phyloP scores from a whole-genome alignment of 495 filamentous ascomycete species.

The Aspergillus funiculosus region DNA sequence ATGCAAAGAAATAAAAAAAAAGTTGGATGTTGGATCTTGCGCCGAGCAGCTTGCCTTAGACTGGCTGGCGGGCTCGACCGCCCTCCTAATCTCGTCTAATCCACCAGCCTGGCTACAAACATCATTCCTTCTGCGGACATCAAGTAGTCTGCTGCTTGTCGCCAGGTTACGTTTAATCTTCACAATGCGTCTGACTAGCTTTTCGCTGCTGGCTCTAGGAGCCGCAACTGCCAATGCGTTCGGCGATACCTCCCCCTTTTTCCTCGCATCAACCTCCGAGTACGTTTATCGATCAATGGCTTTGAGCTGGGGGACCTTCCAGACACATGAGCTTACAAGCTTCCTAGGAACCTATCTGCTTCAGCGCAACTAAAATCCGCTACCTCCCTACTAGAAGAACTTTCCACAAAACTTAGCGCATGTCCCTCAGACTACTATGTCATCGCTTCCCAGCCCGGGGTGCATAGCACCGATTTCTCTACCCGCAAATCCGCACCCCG shows the following conservation, averaged over 20 bases:
- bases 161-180: constrained; percentile 18
- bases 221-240: constrained; percentile 62
- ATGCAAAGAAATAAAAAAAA: not conserved
- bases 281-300: constrained; percentile 40
- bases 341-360: constrained; percentile 39
- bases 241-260: constrained; percentile 78
- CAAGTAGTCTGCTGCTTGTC: constrained; percentile 7
- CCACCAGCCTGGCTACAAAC: constrained; percentile 19
- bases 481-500: constrained; percentile 52
- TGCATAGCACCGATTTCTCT: constrained; percentile 60
- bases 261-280: constrained; percentile 75
- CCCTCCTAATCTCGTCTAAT: constrained; percentile 20
- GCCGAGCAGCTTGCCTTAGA: constrained; percentile 15
- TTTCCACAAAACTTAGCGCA: constrained; percentile 44
- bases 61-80: constrained; percentile 22
- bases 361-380: constrained; percentile 42
- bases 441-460: constrained; percentile 71
- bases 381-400: constrained; percentile 27
- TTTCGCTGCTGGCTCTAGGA: constrained; percentile 57
- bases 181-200: constrained; percentile 56
- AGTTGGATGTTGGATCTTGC: not conserved
- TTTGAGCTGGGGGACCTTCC: not conserved
- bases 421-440: constrained; percentile 77
- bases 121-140: constrained; percentile 15
- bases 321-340: constrained; percentile 26